Conservation (phyloP, 352 stramenopile genomes). For the Phytophthora sansomeana region DNA sequence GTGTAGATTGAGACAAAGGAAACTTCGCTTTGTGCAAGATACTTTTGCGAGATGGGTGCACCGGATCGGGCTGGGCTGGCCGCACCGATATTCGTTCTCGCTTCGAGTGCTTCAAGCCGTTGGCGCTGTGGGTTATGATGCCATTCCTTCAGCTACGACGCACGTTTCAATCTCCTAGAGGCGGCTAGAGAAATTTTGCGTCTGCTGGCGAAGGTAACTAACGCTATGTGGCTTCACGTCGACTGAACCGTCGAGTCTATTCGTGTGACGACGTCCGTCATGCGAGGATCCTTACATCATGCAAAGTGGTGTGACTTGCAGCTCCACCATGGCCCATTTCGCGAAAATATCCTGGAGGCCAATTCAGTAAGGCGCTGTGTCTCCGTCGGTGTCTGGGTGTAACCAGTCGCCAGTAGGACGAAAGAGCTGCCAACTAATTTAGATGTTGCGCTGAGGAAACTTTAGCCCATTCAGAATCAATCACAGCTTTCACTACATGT, state of each 20-base stretch:
- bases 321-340: no score
- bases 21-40: neutral
- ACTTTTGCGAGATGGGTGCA: conserved; percentile 2
- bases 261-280: neutral
- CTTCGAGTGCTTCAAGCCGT: no score
- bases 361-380: no score
- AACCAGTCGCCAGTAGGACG: no score
- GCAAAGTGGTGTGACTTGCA: neutral
- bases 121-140: neutral
- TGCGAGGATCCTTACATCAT: neutral
- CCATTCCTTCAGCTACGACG: neutral
- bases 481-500: no score
- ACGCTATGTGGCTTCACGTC: conserved; percentile 7
- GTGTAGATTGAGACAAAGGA: neutral
- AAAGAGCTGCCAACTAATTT: no score
- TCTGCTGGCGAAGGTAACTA: neutral
- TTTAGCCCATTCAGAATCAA: no score
- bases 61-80: neutral
- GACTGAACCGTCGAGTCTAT: conserved; percentile 6
- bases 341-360: no score
- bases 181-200: neutral
- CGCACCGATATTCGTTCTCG: neutral
- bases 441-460: no score
- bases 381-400: no score
- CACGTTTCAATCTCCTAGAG: neutral